Evolutionary conservation across 495 filamentous ascomycete species (phyloP).

Genomic region (Penicillium desertorum): DNA sequence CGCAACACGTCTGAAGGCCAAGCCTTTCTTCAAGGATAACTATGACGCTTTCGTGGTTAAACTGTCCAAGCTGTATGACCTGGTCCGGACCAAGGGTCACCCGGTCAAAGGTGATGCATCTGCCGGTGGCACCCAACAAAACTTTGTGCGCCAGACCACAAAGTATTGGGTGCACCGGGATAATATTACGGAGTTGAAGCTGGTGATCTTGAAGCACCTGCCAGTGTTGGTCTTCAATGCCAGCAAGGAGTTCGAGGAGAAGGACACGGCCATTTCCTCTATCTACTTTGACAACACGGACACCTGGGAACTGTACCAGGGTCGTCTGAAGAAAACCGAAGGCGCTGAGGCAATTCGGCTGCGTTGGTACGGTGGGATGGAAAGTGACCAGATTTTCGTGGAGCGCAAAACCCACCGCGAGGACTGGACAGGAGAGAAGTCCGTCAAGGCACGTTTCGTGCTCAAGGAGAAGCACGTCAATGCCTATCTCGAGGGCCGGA

Average conservation of each 20-base stretch:
- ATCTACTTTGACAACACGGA: constrained; percentile 97
- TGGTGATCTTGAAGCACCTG: constrained; percentile 96
- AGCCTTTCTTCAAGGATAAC: constrained; percentile 98
- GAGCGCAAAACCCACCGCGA: constrained; percentile 98
- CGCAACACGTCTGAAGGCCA: constrained; percentile 85
- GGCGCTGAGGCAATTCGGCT: constrained; percentile 95
- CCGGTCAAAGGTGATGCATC: constrained; percentile 88
- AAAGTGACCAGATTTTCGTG: constrained; percentile 90
- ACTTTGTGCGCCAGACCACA: constrained; percentile 94
- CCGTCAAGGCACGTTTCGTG: constrained; percentile 92
- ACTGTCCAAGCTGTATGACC: constrained; percentile 91
- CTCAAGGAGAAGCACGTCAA: constrained; percentile 98
- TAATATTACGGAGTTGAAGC: constrained; percentile 96
- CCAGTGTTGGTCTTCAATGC: constrained; percentile 97
- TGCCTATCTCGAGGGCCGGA: constrained; percentile 74
- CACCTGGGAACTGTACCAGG: constrained; percentile 90
- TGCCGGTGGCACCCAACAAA: constrained; percentile 89
- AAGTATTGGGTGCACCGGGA: constrained; percentile 99
- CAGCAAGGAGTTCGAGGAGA: constrained; percentile 88
- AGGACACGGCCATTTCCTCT: constrained; percentile 92
- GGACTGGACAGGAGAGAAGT: constrained; percentile 99
- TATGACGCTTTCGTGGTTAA: constrained; percentile 97
- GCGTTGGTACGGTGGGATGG: constrained; percentile 97
- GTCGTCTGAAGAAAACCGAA: constrained; percentile 94
- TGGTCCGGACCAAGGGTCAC: constrained; percentile 88